These are phyloP conservation scores for Discostella pseudostelligera DNA, from an alignment of 108 stramenopile genomes.

Conservation along the genomic window DNA sequence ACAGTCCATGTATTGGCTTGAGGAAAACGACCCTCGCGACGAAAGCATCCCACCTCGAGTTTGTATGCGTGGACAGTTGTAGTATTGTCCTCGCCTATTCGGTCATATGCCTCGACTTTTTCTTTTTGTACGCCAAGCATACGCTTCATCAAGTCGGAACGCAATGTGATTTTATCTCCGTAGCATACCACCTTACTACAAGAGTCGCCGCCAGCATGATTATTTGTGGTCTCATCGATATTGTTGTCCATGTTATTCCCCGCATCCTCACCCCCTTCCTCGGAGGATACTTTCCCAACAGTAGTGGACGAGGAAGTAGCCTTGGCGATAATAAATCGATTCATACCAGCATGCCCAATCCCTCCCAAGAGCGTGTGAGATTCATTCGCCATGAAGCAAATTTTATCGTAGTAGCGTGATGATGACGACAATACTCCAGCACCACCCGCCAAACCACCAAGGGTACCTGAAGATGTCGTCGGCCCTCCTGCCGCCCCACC, in stretches of 20 bases:
- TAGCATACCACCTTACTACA: constrained; percentile 21
- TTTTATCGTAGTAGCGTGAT: neutral
- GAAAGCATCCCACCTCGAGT: constrained; percentile 43
- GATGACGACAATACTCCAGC: neutral
- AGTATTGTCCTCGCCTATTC: neutral
- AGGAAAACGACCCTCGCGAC: constrained; percentile 31
- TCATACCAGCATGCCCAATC: constrained; percentile 5
- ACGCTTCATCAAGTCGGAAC: constrained; percentile 25
- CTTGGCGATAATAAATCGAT: constrained; percentile 19
- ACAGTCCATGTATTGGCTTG: constrained; percentile 40
- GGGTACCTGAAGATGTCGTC: too few relatives aligned
- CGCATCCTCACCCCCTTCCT: neutral
- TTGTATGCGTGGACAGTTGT: neutral
- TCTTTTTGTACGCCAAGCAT: constrained; percentile 37
- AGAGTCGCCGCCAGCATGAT: neutral
- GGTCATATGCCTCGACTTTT: neutral
- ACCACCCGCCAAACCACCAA: too few relatives aligned
- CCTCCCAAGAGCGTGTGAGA: constrained; percentile 12
- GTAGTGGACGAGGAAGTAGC: neutral
- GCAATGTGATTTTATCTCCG: constrained; percentile 34
- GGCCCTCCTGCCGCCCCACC: neutral
- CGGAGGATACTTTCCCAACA: neutral
- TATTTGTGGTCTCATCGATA: neutral
- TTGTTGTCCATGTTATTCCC: neutral
- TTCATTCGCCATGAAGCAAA: constrained; percentile 39